These are phyloP conservation scores for Neurospora sp. DNA, from an alignment of 2,329 filamentous ascomycete species.

Conservation along the genomic window DNA sequence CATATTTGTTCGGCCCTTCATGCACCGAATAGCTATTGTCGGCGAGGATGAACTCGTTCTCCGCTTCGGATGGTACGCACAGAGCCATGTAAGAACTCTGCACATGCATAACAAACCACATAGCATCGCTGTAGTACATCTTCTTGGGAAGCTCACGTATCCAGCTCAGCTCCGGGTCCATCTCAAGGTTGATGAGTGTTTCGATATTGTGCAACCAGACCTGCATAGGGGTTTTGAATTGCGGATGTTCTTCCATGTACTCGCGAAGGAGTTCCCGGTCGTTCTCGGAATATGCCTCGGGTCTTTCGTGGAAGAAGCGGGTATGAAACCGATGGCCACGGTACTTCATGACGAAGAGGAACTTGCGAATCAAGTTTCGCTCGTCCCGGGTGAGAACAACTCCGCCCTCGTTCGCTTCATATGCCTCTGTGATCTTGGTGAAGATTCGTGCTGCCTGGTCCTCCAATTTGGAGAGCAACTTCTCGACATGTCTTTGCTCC, in stretches of 20 bases:
- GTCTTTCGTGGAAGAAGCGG: conserved; percentile 25
- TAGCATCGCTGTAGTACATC: conserved; percentile 17
- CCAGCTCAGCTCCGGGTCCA: conserved; percentile 16
- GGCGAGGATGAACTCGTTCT: conserved; percentile 14
- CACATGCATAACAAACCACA: conserved; percentile 17
- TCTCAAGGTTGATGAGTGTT: conserved; percentile 18
- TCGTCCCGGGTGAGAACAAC: conserved; percentile 24
- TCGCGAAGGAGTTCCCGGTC: conserved; percentile 13
- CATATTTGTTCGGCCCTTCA: conserved; percentile 16
- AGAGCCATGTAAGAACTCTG: conserved; percentile 20
- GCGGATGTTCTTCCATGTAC: conserved; percentile 18
- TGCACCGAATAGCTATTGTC: conserved; percentile 17
- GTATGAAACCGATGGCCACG: conserved; percentile 25
- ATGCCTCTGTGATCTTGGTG: conserved; percentile 12
- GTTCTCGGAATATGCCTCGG: conserved; percentile 22
- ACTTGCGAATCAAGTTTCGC: conserved; percentile 30
- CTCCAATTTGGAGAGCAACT: conserved; percentile 10
- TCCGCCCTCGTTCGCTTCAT: conserved; percentile 3
- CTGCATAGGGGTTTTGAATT: conserved; percentile 17
- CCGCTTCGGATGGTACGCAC: conserved; percentile 14
- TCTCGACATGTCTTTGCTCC: conserved; percentile 9
- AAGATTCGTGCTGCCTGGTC: conserved; percentile 6
- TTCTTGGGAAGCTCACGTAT: conserved; percentile 7
- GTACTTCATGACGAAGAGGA: conserved; percentile 36
- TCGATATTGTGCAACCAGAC: conserved; percentile 20